These are phyloP conservation scores for Klebsormidium nitens DNA, from an alignment of 139 green algal genomes.

Conservation along the genomic window DNA sequence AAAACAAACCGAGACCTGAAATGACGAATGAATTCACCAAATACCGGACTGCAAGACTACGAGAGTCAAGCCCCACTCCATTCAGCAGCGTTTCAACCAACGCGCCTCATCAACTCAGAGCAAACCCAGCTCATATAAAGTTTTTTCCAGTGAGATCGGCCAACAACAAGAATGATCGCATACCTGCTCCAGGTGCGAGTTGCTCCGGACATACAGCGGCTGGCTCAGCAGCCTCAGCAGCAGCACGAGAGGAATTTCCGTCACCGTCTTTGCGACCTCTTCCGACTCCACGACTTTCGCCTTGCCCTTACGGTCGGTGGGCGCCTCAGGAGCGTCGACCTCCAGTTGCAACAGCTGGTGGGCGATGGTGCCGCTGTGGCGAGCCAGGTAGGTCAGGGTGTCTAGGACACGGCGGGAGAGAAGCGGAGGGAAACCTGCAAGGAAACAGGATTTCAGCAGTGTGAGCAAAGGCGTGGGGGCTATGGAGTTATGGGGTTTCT, in stretches of 20 bases:
- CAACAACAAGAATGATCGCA: no score
- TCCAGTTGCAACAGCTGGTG: conserved; percentile 52
- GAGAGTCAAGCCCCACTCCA: no score
- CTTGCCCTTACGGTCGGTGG: conserved; percentile 49
- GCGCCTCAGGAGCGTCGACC: conserved; percentile 33
- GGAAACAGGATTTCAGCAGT: no score
- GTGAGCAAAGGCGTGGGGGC: no score
- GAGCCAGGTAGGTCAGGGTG: conserved; percentile 55
- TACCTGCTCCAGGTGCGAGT: conserved; percentile 38
- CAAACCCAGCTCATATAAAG: no score
- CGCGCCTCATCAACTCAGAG: no score
- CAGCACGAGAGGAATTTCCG: conserved; percentile 53
- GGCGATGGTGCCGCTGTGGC: conserved; percentile 49
- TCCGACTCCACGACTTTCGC: conserved; percentile 1
- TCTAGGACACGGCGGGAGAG: conserved; percentile 62
- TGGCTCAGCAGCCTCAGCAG: conserved; percentile 58
- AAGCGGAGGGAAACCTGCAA: conserved; percentile 27
- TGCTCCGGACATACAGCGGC: conserved; percentile 43
- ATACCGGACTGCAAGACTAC: no score
- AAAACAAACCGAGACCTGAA: no score
- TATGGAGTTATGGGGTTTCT: no score
- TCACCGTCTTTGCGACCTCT: background rate
- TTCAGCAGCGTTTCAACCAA: no score
- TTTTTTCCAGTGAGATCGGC: no score
- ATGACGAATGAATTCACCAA: no score